Percentiles rank a stretch among this genome's conserved stretches.
Conservation (phyloP, 2,329 filamentous ascomycete species). For the Venturiaceae sp. region DNA sequence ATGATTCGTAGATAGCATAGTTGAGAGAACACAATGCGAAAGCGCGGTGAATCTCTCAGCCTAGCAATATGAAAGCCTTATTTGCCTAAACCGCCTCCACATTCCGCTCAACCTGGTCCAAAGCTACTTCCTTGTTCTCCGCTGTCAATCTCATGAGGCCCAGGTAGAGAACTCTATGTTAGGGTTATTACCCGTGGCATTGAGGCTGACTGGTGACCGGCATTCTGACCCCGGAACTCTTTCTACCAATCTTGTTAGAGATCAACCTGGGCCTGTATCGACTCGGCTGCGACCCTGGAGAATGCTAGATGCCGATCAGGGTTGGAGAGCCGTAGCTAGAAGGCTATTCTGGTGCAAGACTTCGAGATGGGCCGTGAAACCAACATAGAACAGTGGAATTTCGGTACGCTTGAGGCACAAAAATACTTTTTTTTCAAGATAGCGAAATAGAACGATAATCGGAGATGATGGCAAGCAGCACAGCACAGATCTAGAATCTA, state of each 20-base stretch:
- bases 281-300: not conserved
- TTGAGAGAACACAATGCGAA: no score
- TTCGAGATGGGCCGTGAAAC: not conserved
- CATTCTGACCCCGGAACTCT: not conserved
- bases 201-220: not conserved
- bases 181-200: not conserved
- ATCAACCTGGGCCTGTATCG: not conserved
- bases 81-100: no score
- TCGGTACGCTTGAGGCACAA: no score
- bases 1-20: no score
- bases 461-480: not conserved
- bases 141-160: not conserved
- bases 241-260: not conserved
- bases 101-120: not conserved
- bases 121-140: not conserved
- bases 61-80: no score
- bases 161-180: no score
- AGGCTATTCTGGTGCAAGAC: not conserved
- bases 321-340: not conserved
- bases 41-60: no score
- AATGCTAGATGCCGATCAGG: not conserved
- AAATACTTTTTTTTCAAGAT: not conserved
- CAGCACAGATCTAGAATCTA: not conserved
- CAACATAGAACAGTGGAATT: not conserved
- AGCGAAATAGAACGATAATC: not conserved